Evolutionary conservation across 306 rosid genomes (phyloP).

Genomic region (Dryas octopetala): DNA sequence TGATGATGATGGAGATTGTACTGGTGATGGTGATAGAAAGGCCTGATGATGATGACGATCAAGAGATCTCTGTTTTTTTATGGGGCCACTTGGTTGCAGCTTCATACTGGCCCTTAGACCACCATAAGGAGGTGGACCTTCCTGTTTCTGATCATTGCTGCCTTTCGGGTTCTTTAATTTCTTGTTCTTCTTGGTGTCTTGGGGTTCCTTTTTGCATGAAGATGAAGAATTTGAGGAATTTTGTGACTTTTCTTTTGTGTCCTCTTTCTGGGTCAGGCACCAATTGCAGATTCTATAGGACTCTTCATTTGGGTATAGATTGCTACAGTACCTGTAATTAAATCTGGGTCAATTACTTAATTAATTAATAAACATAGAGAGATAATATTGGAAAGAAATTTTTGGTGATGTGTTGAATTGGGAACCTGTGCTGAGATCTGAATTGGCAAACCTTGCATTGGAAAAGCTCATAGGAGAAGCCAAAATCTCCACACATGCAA

Average conservation of each 20-base stretch:
- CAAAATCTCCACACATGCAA: slow-evolving; percentile 97
- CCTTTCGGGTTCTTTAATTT: not conserved
- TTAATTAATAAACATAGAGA: too few relatives aligned
- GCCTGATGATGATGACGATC: slow-evolving; percentile 23
- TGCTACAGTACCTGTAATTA: slow-evolving; percentile 75
- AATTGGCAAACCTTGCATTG: slow-evolving; percentile 78
- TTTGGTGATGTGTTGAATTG: not conserved
- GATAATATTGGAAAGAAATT: too few relatives aligned
- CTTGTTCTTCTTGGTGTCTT: slow-evolving; percentile 7
- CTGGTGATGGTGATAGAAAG: slow-evolving; percentile 3
- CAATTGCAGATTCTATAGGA: slow-evolving; percentile 69
- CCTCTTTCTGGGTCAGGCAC: slow-evolving; percentile 70
- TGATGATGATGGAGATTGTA: slow-evolving; percentile 38
- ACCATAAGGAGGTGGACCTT: not conserved
- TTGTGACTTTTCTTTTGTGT: slow-evolving; percentile 55
- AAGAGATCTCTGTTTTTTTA: slow-evolving; percentile 60
- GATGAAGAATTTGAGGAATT: slow-evolving; percentile 80
- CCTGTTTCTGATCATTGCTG: not conserved
- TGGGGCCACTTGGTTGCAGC: slow-evolving; percentile 45
- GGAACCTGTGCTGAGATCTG: slow-evolving; percentile 96
- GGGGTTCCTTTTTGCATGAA: slow-evolving; percentile 32
- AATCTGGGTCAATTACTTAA: too few relatives aligned
- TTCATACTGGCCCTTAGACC: slow-evolving; percentile 26
- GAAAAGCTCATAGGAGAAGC: slow-evolving; percentile 83
- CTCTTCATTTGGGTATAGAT: slow-evolving; percentile 66